These are phyloP conservation scores for Kurtzmaniella fragi DNA, from an alignment of 805 yeast species.

Conservation along the genomic window DNA sequence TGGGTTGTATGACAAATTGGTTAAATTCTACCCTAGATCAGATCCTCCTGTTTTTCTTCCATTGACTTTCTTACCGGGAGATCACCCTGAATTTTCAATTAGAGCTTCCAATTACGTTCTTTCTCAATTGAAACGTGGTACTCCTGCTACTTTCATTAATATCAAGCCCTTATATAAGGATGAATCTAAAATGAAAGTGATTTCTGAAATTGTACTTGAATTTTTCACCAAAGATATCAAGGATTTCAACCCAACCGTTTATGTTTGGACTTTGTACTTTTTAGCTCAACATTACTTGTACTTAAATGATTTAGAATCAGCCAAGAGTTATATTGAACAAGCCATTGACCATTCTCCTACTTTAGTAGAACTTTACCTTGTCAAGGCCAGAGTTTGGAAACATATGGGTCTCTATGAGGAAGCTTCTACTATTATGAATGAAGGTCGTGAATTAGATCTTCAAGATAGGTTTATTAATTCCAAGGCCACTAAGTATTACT, in stretches of 20 bases:
- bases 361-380: constrained; percentile 71
- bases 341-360: constrained; percentile 78
- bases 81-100: constrained; percentile 39
- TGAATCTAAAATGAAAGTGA: constrained; percentile 29
- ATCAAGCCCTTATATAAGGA: constrained; percentile 73
- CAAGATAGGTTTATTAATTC: constrained; percentile 92
- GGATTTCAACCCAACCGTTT: constrained; percentile 40
- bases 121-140: constrained; percentile 67
- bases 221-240: constrained; percentile 25
- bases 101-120: constrained; percentile 52
- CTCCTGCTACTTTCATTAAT: constrained; percentile 85
- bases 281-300: constrained; percentile 73
- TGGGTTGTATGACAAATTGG: constrained; percentile 60
- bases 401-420: constrained; percentile 55
- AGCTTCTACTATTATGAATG: constrained; percentile 64
- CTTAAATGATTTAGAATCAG: constrained; percentile 47
- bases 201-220: constrained; percentile 51
- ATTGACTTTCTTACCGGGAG: constrained; percentile 60
- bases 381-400: constrained; percentile 77
- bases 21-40: constrained; percentile 70
- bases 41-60: constrained; percentile 81
- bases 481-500: constrained; percentile 75
- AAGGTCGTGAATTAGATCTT: constrained; percentile 70
- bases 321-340: constrained; percentile 51
- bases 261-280: constrained; percentile 70